These are phyloP conservation scores for Aquilaria yunnanensis DNA, from an alignment of 345 rosid species.

Conservation along the genomic window DNA sequence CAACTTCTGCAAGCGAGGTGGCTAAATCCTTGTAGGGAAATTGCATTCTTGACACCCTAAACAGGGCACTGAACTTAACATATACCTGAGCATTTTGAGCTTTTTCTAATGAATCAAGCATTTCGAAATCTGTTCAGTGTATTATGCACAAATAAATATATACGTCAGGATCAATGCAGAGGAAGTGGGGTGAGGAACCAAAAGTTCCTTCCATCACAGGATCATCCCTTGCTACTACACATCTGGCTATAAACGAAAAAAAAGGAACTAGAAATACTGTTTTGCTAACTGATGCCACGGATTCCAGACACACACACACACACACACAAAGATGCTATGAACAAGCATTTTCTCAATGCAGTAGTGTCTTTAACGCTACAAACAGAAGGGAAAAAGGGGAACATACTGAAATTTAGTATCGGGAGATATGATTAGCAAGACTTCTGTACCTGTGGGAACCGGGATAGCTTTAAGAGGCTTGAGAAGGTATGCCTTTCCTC, in stretches of 20 bases:
- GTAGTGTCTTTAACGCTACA: no score
- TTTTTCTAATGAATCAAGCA: neutral
- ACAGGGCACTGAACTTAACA: constrained; percentile 81
- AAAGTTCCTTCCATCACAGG: neutral
- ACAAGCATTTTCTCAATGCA: no score
- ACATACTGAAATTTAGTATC: neutral
- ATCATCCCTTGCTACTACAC: no score
- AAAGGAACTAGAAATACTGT: neutral
- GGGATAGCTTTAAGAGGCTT: constrained; percentile 66
- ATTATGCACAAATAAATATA: neutral
- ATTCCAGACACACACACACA: no score
- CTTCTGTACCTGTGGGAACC: constrained; percentile 65
- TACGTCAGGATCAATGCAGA: neutral
- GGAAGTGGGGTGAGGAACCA: neutral
- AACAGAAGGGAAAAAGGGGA: neutral
- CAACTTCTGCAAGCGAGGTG: constrained; percentile 46
- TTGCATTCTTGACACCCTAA: constrained; percentile 65
- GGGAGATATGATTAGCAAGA: neutral
- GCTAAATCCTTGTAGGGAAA: constrained; percentile 65
- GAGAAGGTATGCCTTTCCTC: constrained; percentile 53
- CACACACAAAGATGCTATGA: no score
- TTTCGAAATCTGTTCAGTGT: neutral
- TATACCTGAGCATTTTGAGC: constrained; percentile 45
- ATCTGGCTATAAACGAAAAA: neutral
- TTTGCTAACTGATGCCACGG: no score